phyloP scores from a whole-genome alignment of 139 green algal species.

The Chlorella sorokiniana region DNA sequence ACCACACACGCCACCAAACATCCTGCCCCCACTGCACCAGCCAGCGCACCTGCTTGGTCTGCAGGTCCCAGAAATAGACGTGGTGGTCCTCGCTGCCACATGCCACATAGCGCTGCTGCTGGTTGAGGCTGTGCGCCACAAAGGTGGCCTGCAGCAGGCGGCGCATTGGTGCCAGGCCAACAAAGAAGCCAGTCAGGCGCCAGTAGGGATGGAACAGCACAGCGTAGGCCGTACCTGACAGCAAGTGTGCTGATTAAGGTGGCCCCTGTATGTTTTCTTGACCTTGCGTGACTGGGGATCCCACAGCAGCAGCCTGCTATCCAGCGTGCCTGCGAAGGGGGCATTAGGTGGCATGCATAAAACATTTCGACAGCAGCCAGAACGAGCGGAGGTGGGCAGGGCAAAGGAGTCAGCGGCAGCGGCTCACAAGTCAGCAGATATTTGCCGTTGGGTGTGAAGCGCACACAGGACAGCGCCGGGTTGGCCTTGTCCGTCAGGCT shows the following conservation, averaged over 20 bases:
- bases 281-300: conserved; percentile 64
- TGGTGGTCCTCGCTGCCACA: conserved; percentile 83
- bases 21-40: too few species aligned
- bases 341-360: background rate
- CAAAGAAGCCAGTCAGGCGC: background rate
- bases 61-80: conserved; percentile 84
- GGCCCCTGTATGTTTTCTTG: conserved; percentile 50
- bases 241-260: conserved; percentile 66
- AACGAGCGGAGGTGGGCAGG: background rate
- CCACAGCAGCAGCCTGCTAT: conserved; percentile 72
- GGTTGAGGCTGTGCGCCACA: conserved; percentile 20
- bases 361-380: background rate
- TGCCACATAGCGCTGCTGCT: conserved; percentile 64
- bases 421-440: conserved; percentile 60
- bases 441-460: conserved; percentile 88
- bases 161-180: background rate
- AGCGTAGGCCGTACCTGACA: conserved; percentile 10
- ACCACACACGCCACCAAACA: too few species aligned
- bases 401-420: background rate
- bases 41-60: conserved; percentile 37
- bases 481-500: conserved; percentile 77
- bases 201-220: background rate
- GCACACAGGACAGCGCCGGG: conserved; percentile 74
- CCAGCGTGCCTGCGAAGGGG: conserved; percentile 53
- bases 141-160: conserved; percentile 45